A percentile compares a stretch with the other conserved stretches of the same genome.
Evolutionary conservation across 345 rosid genomes (phyloP).

Genomic region (Populus tremula): DNA sequence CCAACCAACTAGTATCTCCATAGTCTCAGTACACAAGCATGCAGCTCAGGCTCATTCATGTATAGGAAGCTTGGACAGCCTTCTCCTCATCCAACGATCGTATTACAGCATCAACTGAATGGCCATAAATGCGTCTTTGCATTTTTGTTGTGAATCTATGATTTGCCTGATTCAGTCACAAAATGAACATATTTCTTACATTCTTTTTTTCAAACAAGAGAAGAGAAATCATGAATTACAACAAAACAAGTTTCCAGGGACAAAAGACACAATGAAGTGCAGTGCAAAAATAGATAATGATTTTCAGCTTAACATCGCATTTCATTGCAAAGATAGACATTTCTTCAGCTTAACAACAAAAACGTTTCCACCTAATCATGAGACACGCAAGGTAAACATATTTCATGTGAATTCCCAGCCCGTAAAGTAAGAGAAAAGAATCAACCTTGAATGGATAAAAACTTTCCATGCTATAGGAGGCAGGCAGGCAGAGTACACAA

Average conservation of each 20-base stretch:
- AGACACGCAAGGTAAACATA: background rate
- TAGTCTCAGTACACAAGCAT: too few relatives aligned
- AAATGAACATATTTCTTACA: background rate
- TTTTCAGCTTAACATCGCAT: too few relatives aligned
- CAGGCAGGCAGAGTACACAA: background rate
- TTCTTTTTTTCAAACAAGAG: background rate
- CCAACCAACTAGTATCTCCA: too few relatives aligned
- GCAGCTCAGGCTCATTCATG: background rate
- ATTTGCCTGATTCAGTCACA: slow-evolving; percentile 46
- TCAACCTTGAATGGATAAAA: too few relatives aligned
- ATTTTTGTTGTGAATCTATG: slow-evolving; percentile 61
- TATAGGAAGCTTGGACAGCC: slow-evolving; percentile 57
- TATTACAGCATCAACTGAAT: slow-evolving; percentile 58
- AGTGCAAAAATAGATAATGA: too few relatives aligned
- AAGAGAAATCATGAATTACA: background rate
- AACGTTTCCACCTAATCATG: background rate
- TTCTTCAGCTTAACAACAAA: background rate
- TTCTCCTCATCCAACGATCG: slow-evolving; percentile 78
- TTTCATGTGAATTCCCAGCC: background rate
- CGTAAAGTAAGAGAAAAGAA: background rate
- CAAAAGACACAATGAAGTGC: too few relatives aligned
- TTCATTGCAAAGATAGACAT: too few relatives aligned
- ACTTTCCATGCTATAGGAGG: background rate
- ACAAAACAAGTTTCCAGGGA: background rate
- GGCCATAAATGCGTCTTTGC: slow-evolving; percentile 72